Evolutionary conservation across 176 grass and related monocot genomes (phyloP), one percentile per base, ranked within the genome.

Genomic region (Pharus latifolius): DNA sequence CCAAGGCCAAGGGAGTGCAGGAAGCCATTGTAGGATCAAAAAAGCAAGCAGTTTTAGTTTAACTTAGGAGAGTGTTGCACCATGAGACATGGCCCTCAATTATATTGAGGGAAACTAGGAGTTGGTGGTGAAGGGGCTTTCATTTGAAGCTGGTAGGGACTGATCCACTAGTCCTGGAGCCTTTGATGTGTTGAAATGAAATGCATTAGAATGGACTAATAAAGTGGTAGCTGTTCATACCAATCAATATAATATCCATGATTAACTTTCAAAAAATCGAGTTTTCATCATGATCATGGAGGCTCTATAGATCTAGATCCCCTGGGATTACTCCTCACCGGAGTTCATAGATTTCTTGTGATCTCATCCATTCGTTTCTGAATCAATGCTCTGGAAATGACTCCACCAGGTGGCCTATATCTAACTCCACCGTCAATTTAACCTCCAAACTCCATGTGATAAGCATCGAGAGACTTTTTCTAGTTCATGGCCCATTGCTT

Each of bases 181-280:
- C n/a, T n/a, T n/a, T n/a, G n/a, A n/a, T 37, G 62, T 56, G 76
- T 74, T 35, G 75, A 79, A 84, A 84, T n/a, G 51, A 25, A 73
- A 67, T 15, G 45, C 45, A n/a, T 85, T 47, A 30, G 2, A 23
- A 18, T 44, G 66, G n/a, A n/a, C n/a, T n/a, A 79, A 63, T 2
- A 71, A 47, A 34, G 5, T 28, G 16, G 28, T 40, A 40, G 24
- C 66, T 20, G 22, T 42, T 51, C 38, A 20, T 73, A 68, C 33
- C 60, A 79, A 79, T 53, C 60, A 12, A 65, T 23, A 42, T 17
- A 57, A 19, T 67, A 67, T 37, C 2, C 34, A 45, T 67, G 20
- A 74, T 85, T 56, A 27, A 52, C 31, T 51, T 78, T 43, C 25
- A 56, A 42, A 27, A 58, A 48, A 26, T n/a, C 58, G 58, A 51